These are phyloP conservation scores for Zancudomyces culisetae DNA, from an alignment of 371 early-diverging fungal species.

Conservation along the genomic window DNA sequence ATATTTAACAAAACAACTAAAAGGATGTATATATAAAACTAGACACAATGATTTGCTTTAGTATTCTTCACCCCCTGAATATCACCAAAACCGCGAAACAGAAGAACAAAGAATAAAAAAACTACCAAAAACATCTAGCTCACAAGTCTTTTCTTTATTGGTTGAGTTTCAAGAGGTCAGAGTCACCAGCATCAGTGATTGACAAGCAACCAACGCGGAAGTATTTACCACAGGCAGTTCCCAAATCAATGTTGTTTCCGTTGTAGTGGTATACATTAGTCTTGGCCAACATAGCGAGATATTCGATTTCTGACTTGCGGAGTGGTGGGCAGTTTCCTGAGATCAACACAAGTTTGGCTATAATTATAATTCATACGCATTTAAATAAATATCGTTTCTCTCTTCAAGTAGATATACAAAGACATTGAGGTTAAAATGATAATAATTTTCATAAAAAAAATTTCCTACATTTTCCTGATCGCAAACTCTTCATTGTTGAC, in stretches of 20 bases:
- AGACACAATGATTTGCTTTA: too few species aligned
- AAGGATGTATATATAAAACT: too few species aligned
- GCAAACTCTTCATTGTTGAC: constrained; percentile 90
- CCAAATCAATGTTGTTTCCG: constrained; percentile 91
- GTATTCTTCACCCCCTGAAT: too few species aligned
- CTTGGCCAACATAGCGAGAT: constrained; percentile 99
- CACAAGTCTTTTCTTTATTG: constrained; percentile 7
- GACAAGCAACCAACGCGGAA: constrained; percentile 92
- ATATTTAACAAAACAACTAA: too few species aligned
- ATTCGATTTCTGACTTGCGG: constrained; percentile 97
- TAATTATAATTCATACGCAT: too few species aligned
- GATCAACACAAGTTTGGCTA: constrained; percentile 94
- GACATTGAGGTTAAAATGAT: too few species aligned
- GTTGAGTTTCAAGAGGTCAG: constrained; percentile 47
- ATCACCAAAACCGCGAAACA: too few species aligned
- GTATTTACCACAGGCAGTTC: constrained; percentile 98
- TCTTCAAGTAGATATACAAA: too few species aligned
- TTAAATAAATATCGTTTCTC: too few species aligned
- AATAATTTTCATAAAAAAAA: too few species aligned
- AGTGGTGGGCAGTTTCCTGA: constrained; percentile 97
- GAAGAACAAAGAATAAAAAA: too few species aligned
- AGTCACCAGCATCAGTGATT: constrained; percentile 96
- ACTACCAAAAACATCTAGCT: too few species aligned
- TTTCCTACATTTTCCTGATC: constrained; percentile 82
- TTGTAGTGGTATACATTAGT: constrained; percentile 97